phyloP scores from a whole-genome alignment of 2,329 filamentous ascomycete genomes.

The Diaporthe nobilis region DNA sequence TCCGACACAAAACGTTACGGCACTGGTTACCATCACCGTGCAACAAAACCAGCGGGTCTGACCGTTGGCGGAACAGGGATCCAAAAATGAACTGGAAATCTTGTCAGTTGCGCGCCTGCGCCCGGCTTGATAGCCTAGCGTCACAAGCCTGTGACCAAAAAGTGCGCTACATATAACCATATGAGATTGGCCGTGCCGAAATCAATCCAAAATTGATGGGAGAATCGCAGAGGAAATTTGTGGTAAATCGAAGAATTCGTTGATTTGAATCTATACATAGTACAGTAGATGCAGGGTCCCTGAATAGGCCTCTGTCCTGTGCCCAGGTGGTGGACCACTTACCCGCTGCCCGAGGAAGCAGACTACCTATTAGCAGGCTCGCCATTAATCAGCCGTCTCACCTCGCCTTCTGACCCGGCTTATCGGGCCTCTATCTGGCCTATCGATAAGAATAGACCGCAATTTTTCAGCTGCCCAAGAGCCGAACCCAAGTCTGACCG shows the following conservation, averaged over 20 bases:
- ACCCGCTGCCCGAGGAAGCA: background rate
- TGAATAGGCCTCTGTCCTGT: background rate
- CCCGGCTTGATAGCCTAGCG: no score
- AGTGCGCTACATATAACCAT: no score
- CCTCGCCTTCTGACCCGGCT: background rate
- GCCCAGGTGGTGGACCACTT: background rate
- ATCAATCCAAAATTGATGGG: background rate
- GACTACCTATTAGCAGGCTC: background rate
- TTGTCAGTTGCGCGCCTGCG: no score
- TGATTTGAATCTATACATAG: background rate
- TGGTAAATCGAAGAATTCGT: background rate
- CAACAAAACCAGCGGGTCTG: background rate
- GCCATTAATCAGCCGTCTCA: constrained; percentile 20
- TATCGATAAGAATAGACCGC: constrained; percentile 25
- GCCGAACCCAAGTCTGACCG: constrained; percentile 24
- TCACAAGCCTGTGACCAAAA: no score
- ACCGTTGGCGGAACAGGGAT: background rate
- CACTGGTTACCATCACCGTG: background rate
- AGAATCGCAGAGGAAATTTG: background rate
- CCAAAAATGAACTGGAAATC: background rate
- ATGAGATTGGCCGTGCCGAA: background rate
- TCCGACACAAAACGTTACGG: background rate
- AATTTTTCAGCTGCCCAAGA: constrained; percentile 34
- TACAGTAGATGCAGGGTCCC: background rate
- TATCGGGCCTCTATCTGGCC: background rate